These are phyloP conservation scores for Laguncularia racemosa DNA, from an alignment of 345 rosid genomes.

Conservation along the genomic window DNA sequence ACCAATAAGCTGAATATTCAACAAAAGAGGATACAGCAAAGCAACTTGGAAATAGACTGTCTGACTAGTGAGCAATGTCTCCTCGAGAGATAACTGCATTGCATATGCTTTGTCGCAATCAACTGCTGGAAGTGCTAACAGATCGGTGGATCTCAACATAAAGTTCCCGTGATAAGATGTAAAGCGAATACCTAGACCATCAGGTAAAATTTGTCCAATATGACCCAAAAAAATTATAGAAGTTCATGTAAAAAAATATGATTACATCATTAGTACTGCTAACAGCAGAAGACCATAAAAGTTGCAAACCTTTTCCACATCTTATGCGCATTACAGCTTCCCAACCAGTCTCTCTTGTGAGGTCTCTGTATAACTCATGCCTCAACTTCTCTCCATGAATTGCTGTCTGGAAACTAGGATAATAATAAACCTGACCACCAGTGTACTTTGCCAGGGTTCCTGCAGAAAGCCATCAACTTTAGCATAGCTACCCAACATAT, in stretches of 20 bases:
- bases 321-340: conserved; percentile 99
- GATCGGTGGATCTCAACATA: conserved; percentile 93
- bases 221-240: background rate
- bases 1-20: too few relatives aligned
- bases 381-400: conserved; percentile 76
- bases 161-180: conserved; percentile 95
- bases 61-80: conserved; percentile 79
- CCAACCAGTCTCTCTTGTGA: conserved; percentile 99
- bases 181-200: conserved; percentile 72
- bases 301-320: conserved; percentile 92
- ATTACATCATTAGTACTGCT: background rate
- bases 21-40: conserved; percentile 76
- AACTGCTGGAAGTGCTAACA: conserved; percentile 94
- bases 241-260: conserved; percentile 1
- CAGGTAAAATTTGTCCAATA: conserved; percentile 5
- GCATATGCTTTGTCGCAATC: conserved; percentile 99
- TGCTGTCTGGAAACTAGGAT: conserved; percentile 77
- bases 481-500: background rate
- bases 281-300: background rate
- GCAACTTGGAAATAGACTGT: conserved; percentile 99
- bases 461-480: conserved; percentile 11
- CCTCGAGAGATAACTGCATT: conserved; percentile 87
- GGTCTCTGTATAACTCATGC: conserved; percentile 87
- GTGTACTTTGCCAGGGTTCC: conserved; percentile 95
- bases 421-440: conserved; percentile 93